Conservation (phyloP, 2,329 filamentous ascomycete species). For the Thyridium curvatum region DNA sequence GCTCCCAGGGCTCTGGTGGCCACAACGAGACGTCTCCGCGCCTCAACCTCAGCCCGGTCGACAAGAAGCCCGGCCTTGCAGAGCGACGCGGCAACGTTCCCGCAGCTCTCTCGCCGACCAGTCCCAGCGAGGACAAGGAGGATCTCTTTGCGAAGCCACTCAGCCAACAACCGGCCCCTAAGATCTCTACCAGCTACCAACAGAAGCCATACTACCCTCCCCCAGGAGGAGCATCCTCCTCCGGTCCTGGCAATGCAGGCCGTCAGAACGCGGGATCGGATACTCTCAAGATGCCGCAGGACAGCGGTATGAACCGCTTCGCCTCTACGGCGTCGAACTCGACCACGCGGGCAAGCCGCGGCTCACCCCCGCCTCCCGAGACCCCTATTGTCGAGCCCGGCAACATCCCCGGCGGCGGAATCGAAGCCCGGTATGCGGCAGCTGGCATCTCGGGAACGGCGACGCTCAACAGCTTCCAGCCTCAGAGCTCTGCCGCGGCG, state of each 20-base stretch:
- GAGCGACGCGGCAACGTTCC: slow-evolving; percentile 78
- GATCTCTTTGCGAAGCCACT: slow-evolving; percentile 70
- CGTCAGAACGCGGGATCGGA: slow-evolving; percentile 14
- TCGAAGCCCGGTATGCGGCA: slow-evolving; percentile 86
- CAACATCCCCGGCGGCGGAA: slow-evolving; percentile 67
- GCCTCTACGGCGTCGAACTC: slow-evolving; percentile 86
- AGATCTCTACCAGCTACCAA: slow-evolving; percentile 40
- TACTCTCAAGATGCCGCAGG: slow-evolving; percentile 31
- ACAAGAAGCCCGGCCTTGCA: slow-evolving; percentile 61
- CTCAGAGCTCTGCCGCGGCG: slow-evolving; percentile 70
- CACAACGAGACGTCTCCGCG: slow-evolving; percentile 47
- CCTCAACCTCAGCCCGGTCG: slow-evolving; percentile 45
- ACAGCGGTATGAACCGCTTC: slow-evolving; percentile 53
- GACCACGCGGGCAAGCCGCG: slow-evolving; percentile 84
- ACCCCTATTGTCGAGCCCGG: slow-evolving; percentile 76
- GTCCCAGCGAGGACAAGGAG: slow-evolving; percentile 68
- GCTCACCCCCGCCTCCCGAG: slow-evolving; percentile 91
- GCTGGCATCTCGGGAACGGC: slow-evolving; percentile 83
- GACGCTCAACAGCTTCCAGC: slow-evolving; percentile 67
- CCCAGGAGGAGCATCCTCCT: slow-evolving; percentile 32
- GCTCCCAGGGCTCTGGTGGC: slow-evolving; percentile 25
- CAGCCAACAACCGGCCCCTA: slow-evolving; percentile 30
- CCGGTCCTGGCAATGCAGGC: slow-evolving; percentile 15
- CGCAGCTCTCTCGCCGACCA: slow-evolving; percentile 75
- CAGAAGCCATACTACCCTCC: slow-evolving; percentile 56